These are phyloP conservation scores for Chytriomyces sp. DNA, from an alignment of 192 early-diverging fungal species.

Conservation along the genomic window DNA sequence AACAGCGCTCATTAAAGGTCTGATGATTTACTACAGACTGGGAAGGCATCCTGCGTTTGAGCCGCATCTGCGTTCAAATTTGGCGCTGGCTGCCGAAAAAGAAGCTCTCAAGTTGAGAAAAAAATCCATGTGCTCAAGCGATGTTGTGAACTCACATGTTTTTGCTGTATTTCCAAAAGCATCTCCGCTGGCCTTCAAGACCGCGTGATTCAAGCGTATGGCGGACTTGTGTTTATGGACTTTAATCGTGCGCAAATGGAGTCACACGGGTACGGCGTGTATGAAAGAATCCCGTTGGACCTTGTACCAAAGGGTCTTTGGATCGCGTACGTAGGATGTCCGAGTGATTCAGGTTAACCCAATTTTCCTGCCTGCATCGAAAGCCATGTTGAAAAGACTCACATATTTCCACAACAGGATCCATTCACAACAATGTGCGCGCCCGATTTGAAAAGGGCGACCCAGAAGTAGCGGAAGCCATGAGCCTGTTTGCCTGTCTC, in stretches of 20 bases:
- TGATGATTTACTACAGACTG: slow-evolving; percentile 43
- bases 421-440: slow-evolving; percentile 61
- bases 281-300: slow-evolving; percentile 43
- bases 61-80: slow-evolving; percentile 54
- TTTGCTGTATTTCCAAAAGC: neutral
- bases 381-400: too few relatives aligned
- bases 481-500: slow-evolving; percentile 54
- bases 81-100: slow-evolving; percentile 60
- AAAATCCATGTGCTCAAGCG: too few relatives aligned
- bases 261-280: slow-evolving; percentile 54
- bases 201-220: slow-evolving; percentile 67
- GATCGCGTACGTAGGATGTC: slow-evolving; percentile 60
- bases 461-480: slow-evolving; percentile 57
- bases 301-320: slow-evolving; percentile 49
- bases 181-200: slow-evolving; percentile 69
- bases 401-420: slow-evolving; percentile 14
- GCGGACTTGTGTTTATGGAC: slow-evolving; percentile 70
- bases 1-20: slow-evolving; percentile 56
- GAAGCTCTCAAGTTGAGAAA: slow-evolving; percentile 49
- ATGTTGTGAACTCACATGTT: neutral
- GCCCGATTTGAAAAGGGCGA: slow-evolving; percentile 60
- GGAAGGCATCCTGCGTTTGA: slow-evolving; percentile 46
- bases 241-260: slow-evolving; percentile 59
- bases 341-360: slow-evolving; percentile 57
- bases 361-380: neutral